phyloP scores from a whole-genome alignment of 768 basidiomycete species.

The Boletus coccyginus region DNA sequence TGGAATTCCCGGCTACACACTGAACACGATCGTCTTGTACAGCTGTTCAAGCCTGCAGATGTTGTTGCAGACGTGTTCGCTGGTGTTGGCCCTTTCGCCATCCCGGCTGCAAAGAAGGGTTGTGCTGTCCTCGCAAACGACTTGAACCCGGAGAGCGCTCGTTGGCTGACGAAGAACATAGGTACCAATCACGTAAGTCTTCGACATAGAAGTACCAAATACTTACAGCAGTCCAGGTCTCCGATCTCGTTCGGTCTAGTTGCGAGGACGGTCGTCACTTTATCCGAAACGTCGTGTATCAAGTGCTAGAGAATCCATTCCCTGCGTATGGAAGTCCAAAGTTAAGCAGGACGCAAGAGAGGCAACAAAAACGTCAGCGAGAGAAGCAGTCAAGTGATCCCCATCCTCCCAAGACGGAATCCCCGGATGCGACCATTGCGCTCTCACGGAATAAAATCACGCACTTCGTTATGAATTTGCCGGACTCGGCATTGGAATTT shows the following conservation, averaged over 20 bases:
- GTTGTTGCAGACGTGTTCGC: constrained; percentile 94
- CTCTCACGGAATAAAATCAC: constrained; percentile 55
- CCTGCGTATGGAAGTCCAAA: constrained; percentile 50
- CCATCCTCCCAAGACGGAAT: constrained; percentile 1
- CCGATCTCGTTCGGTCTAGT: constrained; percentile 61
- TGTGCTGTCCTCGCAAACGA: constrained; percentile 92
- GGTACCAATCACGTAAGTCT: constrained; percentile 67
- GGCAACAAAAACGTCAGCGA: constrained; percentile 47
- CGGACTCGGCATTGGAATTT: constrained; percentile 87
- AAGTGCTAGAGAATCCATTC: constrained; percentile 65
- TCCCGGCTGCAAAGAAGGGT: constrained; percentile 91
- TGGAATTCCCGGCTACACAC: constrained; percentile 96
- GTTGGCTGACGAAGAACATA: constrained; percentile 74
- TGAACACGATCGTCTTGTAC: constrained; percentile 86
- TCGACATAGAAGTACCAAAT: background rate
- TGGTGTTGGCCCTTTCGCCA: constrained; percentile 93
- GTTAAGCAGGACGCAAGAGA: constrained; percentile 31
- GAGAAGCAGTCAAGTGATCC: constrained; percentile 12
- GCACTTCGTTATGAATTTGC: constrained; percentile 98
- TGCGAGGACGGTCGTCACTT: constrained; percentile 89
- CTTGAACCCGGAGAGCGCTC: constrained; percentile 84
- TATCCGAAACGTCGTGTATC: constrained; percentile 57
- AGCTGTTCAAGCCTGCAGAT: constrained; percentile 66
- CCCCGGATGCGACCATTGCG: constrained; percentile 7
- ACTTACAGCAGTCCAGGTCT: constrained; percentile 44